Evolutionary conservation across 2,329 filamentous ascomycete species (phyloP).

Genomic region (Neofusicoccum sp.): DNA sequence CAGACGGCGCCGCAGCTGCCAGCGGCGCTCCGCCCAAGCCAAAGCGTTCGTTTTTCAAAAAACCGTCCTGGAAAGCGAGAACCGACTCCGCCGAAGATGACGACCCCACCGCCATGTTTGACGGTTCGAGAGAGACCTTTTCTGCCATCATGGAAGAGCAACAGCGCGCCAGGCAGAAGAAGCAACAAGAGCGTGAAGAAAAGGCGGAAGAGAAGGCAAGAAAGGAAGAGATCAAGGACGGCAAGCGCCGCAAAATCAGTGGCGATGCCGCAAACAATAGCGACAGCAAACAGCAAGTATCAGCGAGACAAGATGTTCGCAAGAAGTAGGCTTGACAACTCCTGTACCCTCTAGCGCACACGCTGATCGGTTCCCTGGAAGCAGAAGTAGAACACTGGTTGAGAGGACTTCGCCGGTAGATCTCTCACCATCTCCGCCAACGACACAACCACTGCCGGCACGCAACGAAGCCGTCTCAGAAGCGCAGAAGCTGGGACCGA

Average conservation of each 20-base stretch:
- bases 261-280: slow-evolving; percentile 23
- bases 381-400: slow-evolving; percentile 26
- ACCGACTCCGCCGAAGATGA: slow-evolving; percentile 9
- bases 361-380: background rate
- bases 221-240: slow-evolving; percentile 26
- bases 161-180: slow-evolving; percentile 29
- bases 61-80: slow-evolving; percentile 49
- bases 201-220: slow-evolving; percentile 27
- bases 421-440: slow-evolving; percentile 20
- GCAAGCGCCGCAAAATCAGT: slow-evolving; percentile 31
- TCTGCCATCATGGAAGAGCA: slow-evolving; percentile 40
- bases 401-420: background rate
- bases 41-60: slow-evolving; percentile 56
- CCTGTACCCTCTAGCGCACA: background rate
- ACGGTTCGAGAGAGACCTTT: slow-evolving; percentile 40
- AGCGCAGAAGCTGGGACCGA: background rate
- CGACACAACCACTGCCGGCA: slow-evolving; percentile 25
- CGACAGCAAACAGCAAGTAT: background rate
- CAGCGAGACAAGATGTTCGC: background rate
- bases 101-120: slow-evolving; percentile 41
- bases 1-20: slow-evolving; percentile 8
- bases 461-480: slow-evolving; percentile 28
- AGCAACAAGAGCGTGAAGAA: slow-evolving; percentile 26
- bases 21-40: slow-evolving; percentile 28
- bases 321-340: background rate